phyloP scores from a whole-genome alignment of 371 early-diverging fungal species.

The Syncephalastrum racemosum region DNA sequence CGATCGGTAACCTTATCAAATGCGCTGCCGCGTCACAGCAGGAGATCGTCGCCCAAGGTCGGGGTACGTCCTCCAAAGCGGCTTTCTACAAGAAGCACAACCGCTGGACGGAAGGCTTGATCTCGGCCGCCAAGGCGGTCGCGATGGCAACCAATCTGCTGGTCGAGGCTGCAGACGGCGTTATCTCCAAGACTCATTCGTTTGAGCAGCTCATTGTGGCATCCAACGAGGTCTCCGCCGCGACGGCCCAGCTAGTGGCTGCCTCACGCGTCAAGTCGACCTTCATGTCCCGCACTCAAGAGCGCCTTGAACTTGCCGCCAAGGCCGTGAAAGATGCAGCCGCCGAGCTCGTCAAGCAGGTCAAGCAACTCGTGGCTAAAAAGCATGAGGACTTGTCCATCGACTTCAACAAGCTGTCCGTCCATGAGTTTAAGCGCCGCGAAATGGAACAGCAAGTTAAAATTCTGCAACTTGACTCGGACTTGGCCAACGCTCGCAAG shows the following conservation, averaged over 20 bases:
- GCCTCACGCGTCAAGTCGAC: constrained; percentile 94
- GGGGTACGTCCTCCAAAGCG: constrained; percentile 80
- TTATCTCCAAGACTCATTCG: constrained; percentile 87
- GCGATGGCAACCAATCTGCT: constrained; percentile 88
- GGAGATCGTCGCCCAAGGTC: constrained; percentile 95
- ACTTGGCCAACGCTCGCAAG: constrained; percentile 82
- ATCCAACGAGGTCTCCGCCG: constrained; percentile 93
- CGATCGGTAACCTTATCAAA: constrained; percentile 91
- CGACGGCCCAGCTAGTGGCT: constrained; percentile 96
- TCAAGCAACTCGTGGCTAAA: constrained; percentile 81
- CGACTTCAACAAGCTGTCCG: constrained; percentile 77
- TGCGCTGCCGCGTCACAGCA: constrained; percentile 94
- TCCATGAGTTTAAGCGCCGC: constrained; percentile 90
- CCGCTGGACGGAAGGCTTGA: constrained; percentile 98
- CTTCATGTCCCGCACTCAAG: constrained; percentile 89
- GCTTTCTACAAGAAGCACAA: constrained; percentile 98
- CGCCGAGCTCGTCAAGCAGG: constrained; percentile 89
- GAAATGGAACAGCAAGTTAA: constrained; percentile 98
- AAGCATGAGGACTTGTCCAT: constrained; percentile 52
- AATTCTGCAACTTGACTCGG: constrained; percentile 93
- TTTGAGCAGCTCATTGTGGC: constrained; percentile 95
- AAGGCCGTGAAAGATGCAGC: constrained; percentile 92
- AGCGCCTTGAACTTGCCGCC: constrained; percentile 88
- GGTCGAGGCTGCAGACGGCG: constrained; percentile 95
- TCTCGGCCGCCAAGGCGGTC: constrained; percentile 95